These are phyloP conservation scores for Podosphaera xanthii DNA, from an alignment of 2,329 filamentous ascomycete genomes.

Conservation along the genomic window DNA sequence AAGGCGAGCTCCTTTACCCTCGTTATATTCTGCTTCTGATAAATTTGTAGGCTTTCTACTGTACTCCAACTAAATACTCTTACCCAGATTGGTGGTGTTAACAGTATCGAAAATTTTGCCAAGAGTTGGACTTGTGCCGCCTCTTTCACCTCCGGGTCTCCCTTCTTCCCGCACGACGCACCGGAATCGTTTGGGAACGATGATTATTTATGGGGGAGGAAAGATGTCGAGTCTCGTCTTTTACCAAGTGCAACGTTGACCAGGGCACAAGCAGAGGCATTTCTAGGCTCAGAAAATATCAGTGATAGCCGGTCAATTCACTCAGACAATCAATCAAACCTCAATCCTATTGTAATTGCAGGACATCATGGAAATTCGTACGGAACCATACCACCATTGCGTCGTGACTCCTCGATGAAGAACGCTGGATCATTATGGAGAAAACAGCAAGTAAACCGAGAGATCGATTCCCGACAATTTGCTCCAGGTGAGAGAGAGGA, in stretches of 20 bases:
- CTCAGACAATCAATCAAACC: constrained; percentile 5
- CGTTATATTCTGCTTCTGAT: constrained; percentile 2
- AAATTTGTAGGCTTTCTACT: constrained; percentile 29
- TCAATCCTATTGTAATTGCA: constrained; percentile 21
- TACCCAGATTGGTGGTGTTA: constrained; percentile 64
- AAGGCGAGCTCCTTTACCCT: neutral
- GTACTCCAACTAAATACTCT: constrained; percentile 32
- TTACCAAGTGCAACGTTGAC: neutral
- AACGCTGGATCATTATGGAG: constrained; percentile 29
- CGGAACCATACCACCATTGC: constrained; percentile 23
- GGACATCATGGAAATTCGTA: constrained; percentile 47
- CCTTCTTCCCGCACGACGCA: constrained; percentile 37
- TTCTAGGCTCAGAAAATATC: neutral
- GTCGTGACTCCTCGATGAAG: constrained; percentile 22
- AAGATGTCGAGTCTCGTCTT: neutral
- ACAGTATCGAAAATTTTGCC: constrained; percentile 85
- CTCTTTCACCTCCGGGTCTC: constrained; percentile 52
- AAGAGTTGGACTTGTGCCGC: constrained; percentile 82
- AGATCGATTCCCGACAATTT: neutral
- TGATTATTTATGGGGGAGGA: neutral
- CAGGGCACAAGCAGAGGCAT: neutral
- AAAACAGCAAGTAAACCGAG: constrained; percentile 21
- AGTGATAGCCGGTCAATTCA: neutral
- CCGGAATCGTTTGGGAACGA: neutral
- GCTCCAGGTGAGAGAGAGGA: constrained; percentile 28